Conservation (phyloP, 2,329 filamentous ascomycete species). For the Aspergillus sergii region DNA sequence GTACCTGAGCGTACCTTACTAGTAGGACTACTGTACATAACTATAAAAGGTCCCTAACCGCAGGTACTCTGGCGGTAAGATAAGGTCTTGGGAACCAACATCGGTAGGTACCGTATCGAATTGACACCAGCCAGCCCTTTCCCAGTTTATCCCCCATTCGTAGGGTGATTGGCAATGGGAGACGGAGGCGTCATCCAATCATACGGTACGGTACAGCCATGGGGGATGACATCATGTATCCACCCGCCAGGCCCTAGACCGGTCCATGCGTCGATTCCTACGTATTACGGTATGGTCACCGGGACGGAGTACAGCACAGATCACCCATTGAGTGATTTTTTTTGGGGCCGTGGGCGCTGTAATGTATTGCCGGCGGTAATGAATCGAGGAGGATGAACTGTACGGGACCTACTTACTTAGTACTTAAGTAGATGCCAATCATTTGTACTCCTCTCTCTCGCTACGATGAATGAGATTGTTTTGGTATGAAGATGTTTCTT, state of each 20-base stretch:
- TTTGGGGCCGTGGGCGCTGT: neutral
- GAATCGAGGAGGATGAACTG: neutral
- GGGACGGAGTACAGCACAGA: slow-evolving; percentile 15
- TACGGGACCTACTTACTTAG: neutral
- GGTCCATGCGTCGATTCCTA: slow-evolving; percentile 27
- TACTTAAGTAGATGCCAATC: neutral
- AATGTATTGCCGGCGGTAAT: slow-evolving; percentile 1
- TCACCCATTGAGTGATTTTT: slow-evolving; percentile 20
- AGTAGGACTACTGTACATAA: neutral
- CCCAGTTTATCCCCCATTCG: neutral
- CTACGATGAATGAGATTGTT: neutral
- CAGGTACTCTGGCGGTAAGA: neutral
- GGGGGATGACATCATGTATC: slow-evolving; percentile 28
- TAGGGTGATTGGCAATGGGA: neutral
- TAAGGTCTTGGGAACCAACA: neutral
- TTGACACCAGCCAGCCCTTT: neutral
- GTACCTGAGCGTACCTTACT: slow-evolving; percentile 2
- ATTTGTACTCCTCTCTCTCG: neutral
- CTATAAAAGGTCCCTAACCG: neutral
- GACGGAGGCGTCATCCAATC: slow-evolving; percentile 3
- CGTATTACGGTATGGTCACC: slow-evolving; percentile 20
- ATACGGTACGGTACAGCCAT: slow-evolving; percentile 16
- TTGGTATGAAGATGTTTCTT: neutral
- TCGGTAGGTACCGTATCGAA: neutral
- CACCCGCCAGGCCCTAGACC: slow-evolving; percentile 31